Percentiles rank a stretch among this genome's conserved stretches.
Evolutionary conservation across 495 filamentous ascomycete species (phyloP).

Genomic region (Trichoderma erinaceum): DNA sequence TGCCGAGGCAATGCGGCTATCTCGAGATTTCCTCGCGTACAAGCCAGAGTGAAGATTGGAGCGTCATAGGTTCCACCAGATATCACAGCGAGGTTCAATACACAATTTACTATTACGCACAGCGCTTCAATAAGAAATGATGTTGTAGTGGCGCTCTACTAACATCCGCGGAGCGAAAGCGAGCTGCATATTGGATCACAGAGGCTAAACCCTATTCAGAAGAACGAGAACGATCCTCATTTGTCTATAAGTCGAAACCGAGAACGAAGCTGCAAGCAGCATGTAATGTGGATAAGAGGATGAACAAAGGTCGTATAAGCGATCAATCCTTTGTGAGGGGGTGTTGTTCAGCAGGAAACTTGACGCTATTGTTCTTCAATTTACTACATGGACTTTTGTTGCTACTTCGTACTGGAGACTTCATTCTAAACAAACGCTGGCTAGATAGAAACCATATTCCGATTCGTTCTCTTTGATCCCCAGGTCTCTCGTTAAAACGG

Average conservation of each 20-base stretch:
- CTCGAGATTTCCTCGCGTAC: background rate
- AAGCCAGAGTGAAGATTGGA: background rate
- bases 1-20: background rate
- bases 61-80: too few species aligned
- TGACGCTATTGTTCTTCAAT: too few species aligned
- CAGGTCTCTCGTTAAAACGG: background rate
- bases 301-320: too few species aligned
- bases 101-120: too few species aligned
- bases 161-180: background rate
- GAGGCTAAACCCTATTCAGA: background rate
- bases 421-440: too few species aligned
- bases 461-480: background rate
- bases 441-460: background rate
- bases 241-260: background rate
- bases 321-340: too few species aligned
- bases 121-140: too few species aligned
- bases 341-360: too few species aligned
- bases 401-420: too few species aligned
- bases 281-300: background rate
- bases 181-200: background rate
- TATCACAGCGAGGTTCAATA: too few species aligned
- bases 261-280: background rate
- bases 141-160: too few species aligned
- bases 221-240: background rate
- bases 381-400: too few species aligned